Evolutionary conservation across 23 red algal species (phyloP), one percentile per base, ranked within the genome.

Genomic region (Cyanidium caldarium): DNA sequence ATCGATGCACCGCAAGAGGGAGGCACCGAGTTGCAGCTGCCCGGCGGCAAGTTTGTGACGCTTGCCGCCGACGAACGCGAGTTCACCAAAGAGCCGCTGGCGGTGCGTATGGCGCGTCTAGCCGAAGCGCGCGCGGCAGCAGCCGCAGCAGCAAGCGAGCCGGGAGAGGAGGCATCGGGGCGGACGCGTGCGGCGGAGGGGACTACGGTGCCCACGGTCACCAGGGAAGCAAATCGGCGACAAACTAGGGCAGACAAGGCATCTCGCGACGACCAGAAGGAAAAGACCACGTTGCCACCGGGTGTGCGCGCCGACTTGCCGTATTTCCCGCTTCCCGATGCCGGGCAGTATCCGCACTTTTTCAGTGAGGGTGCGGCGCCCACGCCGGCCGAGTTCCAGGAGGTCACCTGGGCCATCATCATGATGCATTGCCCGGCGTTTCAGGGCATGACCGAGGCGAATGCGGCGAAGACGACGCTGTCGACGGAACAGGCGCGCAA

Each of bases 1-100:
- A 84, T 98, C 19, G 80, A 85, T 65, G 92, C 84, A 37, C 92
- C 92, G 20, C 3, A 28, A 61, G 51, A 61, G 7, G 51, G 51
- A 28, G 51, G 51, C 3, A 61, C 51, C 13, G 51, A 61, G 51
- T 28, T 61, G 7, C 51, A 61, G 51, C 51, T 61, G 19, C 51
- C 51, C 19, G 51, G 51, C 7, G 51, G 51, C 31, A 61, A 61
- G 31, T 61, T 61, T 25, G 51, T 61, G 51, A 61, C 51, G 10
- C 51, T 61, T 5, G 51, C 51, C 51, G 31, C 51, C 5, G 51
- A 61, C 51, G 51, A 61, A 28, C 51, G 51, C 7, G 51, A 61
- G 51, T 61, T 61, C 23, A 28, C 10, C 51, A 61, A 61, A 61
- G 51, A 61, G 31, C 51, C 51, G 10, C 23, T 61, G 51, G 51